A percentile compares a stretch with the other conserved stretches of the same genome.
Evolutionary conservation across 208 protist species (phyloP).

Genomic region (Leishmania amazonensis): DNA sequence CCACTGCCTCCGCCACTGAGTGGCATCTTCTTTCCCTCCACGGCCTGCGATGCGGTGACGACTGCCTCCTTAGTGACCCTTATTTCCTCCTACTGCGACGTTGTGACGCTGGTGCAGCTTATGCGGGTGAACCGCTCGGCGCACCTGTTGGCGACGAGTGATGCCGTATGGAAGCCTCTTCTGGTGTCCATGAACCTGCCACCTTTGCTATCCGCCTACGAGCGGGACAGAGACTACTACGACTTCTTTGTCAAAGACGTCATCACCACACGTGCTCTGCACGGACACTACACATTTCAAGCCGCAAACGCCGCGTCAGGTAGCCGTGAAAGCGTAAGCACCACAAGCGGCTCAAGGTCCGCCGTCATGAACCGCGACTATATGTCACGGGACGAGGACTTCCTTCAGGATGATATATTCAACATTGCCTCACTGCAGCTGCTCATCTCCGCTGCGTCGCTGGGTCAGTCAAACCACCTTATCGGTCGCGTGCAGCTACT

Average conservation of each 20-base stretch:
- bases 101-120: constrained; percentile 39
- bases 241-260: constrained; percentile 70
- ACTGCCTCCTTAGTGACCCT: constrained; percentile 10
- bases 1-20: neutral
- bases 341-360: constrained; percentile 11
- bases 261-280: constrained; percentile 65
- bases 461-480: constrained; percentile 65
- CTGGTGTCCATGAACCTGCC: constrained; percentile 47
- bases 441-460: constrained; percentile 47
- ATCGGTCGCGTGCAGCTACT: constrained; percentile 72
- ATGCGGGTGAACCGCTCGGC: constrained; percentile 43
- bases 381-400: constrained; percentile 17
- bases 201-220: constrained; percentile 40
- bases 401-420: constrained; percentile 30
- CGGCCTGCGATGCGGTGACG: neutral
- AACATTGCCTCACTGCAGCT: constrained; percentile 46
- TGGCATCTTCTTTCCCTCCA: constrained; percentile 17
- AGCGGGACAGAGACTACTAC: constrained; percentile 39
- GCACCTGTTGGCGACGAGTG: constrained; percentile 38
- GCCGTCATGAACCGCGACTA: neutral
- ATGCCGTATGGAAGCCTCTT: constrained; percentile 56
- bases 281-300: constrained; percentile 72
- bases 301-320: constrained; percentile 14
- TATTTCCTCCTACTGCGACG: constrained; percentile 51
- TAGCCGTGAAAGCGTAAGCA: constrained; percentile 18